These are phyloP conservation scores for Crithidia fasciculata DNA, from an alignment of 208 protist species.

Conservation along the genomic window DNA sequence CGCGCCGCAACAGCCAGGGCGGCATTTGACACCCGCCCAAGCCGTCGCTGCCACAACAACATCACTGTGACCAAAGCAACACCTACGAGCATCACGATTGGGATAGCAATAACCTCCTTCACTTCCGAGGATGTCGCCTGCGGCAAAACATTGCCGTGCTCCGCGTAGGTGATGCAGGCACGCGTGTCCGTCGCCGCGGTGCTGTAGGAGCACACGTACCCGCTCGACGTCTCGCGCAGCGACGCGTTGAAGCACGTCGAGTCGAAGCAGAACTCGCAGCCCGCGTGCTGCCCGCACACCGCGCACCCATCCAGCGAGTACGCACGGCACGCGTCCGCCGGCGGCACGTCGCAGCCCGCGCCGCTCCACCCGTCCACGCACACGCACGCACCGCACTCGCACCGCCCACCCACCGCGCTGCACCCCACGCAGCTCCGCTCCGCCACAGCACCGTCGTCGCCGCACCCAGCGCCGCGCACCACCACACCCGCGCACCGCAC, in stretches of 20 bases:
- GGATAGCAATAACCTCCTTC: neutral
- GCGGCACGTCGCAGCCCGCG: slow-evolving; percentile 20
- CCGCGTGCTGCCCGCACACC: slow-evolving; percentile 30
- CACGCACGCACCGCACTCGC: slow-evolving; percentile 35
- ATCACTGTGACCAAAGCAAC: neutral
- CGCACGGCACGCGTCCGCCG: slow-evolving; percentile 38
- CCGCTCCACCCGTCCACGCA: slow-evolving; percentile 33
- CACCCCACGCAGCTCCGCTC: slow-evolving; percentile 12
- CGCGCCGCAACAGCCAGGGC: too few species aligned
- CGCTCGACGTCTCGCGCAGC: slow-evolving; percentile 27
- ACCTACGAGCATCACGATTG: neutral
- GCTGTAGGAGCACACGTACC: slow-evolving; percentile 46
- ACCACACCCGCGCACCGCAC: slow-evolving; percentile 15
- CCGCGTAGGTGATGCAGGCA: slow-evolving; percentile 22
- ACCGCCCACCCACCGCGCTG: slow-evolving; percentile 15
- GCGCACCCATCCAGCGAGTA: slow-evolving; percentile 46
- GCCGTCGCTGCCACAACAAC: neutral
- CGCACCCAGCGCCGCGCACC: slow-evolving; percentile 9
- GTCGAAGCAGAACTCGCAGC: slow-evolving; percentile 55
- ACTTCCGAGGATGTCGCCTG: neutral
- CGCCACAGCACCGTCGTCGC: neutral
- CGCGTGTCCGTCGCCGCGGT: slow-evolving; percentile 22
- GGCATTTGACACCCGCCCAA: too few species aligned
- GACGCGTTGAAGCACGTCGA: slow-evolving; percentile 42
- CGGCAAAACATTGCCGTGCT: neutral